Evolutionary conservation across 2,329 filamentous ascomycete genomes (phyloP).

Genomic region (Pleoardoris graminearum): DNA sequence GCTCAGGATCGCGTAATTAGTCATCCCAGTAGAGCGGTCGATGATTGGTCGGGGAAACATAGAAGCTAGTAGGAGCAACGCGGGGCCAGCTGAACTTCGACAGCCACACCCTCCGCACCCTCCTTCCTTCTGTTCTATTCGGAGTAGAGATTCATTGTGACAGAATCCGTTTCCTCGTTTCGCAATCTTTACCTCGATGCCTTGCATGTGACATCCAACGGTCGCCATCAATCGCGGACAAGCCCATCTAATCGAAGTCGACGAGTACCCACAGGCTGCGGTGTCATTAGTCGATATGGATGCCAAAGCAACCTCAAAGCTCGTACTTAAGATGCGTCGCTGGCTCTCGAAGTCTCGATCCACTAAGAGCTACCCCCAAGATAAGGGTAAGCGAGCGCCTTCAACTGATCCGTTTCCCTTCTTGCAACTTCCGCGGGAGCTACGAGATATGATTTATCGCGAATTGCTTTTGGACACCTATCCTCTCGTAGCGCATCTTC

Average conservation of each 20-base stretch:
- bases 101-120: neutral
- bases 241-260: neutral
- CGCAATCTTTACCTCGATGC: too few species aligned
- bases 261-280: too few species aligned
- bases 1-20: neutral
- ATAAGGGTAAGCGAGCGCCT: too few species aligned
- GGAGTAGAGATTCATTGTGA: too few species aligned
- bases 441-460: constrained; percentile 9
- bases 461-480: constrained; percentile 5
- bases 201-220: too few species aligned
- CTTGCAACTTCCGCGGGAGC: constrained; percentile 7
- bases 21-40: too few species aligned
- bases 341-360: neutral
- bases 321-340: neutral
- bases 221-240: too few species aligned
- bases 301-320: neutral
- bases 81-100: neutral
- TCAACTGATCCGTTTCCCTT: constrained; percentile 2
- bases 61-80: neutral
- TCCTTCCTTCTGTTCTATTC: neutral
- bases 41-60: neutral
- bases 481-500: constrained; percentile 5
- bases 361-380: neutral
- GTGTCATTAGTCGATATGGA: too few species aligned
- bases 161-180: too few species aligned